These are phyloP conservation scores for Linderina pennispora DNA, from an alignment of 192 early-diverging fungal species.

Conservation along the genomic window DNA sequence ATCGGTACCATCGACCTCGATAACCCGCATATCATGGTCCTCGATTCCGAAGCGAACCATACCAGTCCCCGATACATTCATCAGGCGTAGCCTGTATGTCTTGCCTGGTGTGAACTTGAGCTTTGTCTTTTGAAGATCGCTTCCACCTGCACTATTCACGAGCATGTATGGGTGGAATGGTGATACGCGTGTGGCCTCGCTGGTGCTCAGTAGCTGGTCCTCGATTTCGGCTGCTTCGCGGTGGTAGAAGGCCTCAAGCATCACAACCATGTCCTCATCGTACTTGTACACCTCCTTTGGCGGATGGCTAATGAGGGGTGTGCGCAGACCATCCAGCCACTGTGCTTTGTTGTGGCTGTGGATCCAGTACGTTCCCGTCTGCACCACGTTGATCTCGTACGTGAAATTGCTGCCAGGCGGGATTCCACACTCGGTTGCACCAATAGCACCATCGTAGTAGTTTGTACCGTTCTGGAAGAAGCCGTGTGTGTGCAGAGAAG, in stretches of 20 bases:
- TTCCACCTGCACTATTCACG: conserved; percentile 50
- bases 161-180: conserved; percentile 63
- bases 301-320: conserved; percentile 63
- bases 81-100: conserved; percentile 77
- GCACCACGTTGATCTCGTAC: conserved; percentile 58
- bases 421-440: conserved; percentile 73
- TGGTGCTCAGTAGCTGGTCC: conserved; percentile 53
- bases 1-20: conserved; percentile 76
- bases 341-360: conserved; percentile 66
- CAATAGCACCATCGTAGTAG: conserved; percentile 65
- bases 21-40: conserved; percentile 67
- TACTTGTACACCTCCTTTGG: conserved; percentile 52
- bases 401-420: conserved; percentile 59
- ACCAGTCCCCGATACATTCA: conserved; percentile 72
- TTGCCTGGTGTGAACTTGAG: conserved; percentile 66
- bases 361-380: conserved; percentile 84
- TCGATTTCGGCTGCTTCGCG: conserved; percentile 50
- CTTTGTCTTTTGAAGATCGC: conserved; percentile 6
- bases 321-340: conserved; percentile 77
- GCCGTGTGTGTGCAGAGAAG: conserved; percentile 72
- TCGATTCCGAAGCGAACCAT: conserved; percentile 76
- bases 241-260: conserved; percentile 72
- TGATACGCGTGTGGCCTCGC: conserved; percentile 58
- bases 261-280: conserved; percentile 63
- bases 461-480: conserved; percentile 67